Conservation (phyloP, 495 filamentous ascomycete species). For the Aspergillus mulundensis region DNA sequence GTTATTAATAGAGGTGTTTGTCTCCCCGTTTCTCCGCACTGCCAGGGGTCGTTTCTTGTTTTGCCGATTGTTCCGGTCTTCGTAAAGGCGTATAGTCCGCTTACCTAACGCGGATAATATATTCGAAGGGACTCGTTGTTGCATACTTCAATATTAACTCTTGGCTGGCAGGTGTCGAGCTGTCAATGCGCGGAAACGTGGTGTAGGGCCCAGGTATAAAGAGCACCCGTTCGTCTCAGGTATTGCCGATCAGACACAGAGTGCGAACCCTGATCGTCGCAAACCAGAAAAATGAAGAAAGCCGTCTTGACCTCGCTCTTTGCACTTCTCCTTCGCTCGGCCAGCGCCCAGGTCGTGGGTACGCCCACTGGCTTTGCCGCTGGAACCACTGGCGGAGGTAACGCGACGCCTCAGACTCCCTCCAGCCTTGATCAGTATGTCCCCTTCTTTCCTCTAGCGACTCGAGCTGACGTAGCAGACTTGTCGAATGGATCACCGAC, state of each 20-base stretch:
- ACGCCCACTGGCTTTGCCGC: constrained; percentile 14
- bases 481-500: constrained; percentile 24
- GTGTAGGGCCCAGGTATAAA: neutral
- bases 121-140: neutral
- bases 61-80: neutral
- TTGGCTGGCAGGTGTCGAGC: neutral
- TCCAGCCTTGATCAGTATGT: constrained; percentile 13
- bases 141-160: neutral
- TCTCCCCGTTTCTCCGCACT: neutral
- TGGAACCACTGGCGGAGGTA: constrained; percentile 17
- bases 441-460: neutral
- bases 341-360: constrained; percentile 1
- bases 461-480: neutral
- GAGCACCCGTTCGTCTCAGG: neutral
- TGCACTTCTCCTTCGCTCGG: neutral
- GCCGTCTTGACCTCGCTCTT: neutral
- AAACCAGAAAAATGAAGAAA: neutral
- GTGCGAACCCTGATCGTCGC: neutral
- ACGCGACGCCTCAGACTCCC: constrained; percentile 11
- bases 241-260: neutral
- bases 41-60: neutral
- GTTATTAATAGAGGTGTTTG: neutral
- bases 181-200: neutral
- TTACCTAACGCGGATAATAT: neutral
- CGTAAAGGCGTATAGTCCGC: neutral